Percentiles rank a stretch among this genome's conserved stretches.
These are phyloP conservation scores for Didymella pinodella DNA, from an alignment of 2,329 filamentous ascomycete species.

Conservation along the genomic window DNA sequence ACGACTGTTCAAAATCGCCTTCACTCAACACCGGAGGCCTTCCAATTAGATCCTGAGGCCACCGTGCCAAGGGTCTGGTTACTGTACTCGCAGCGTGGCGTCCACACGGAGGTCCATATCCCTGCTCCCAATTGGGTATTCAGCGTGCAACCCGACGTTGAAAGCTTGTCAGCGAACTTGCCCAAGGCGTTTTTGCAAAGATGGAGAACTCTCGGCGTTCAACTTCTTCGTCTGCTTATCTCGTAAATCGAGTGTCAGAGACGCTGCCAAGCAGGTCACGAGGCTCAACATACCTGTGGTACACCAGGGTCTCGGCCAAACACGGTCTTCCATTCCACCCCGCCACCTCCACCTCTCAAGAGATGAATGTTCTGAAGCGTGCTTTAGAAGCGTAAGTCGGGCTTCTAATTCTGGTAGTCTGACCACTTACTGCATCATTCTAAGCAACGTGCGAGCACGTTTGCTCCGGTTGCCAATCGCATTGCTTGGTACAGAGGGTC, in stretches of 20 bases:
- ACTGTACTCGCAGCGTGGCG: constrained; percentile 20
- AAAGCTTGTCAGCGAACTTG: constrained; percentile 33
- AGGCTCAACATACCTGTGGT: constrained; percentile 27
- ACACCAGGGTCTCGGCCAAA: constrained; percentile 11
- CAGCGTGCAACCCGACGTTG: constrained; percentile 29
- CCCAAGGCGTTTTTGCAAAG: constrained; percentile 30
- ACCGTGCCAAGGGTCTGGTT: constrained; percentile 29
- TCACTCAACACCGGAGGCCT: constrained; percentile 16
- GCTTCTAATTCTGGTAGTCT: not conserved
- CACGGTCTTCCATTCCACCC: constrained; percentile 3
- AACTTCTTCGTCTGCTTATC: constrained; percentile 35
- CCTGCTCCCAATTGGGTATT: constrained; percentile 21
- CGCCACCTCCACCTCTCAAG: constrained; percentile 9
- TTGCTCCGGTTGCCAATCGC: constrained; percentile 6
- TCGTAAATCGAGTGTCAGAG: constrained; percentile 19
- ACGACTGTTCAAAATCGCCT: constrained; percentile 13
- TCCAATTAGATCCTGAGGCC: constrained; percentile 23
- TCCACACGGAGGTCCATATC: constrained; percentile 13
- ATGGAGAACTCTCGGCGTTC: constrained; percentile 25
- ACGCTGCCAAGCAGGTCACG: constrained; percentile 35
- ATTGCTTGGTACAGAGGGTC: not conserved
- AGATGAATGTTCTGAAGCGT: constrained; percentile 13
- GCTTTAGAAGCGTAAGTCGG: constrained; percentile 6
- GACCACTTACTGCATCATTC: constrained; percentile 4
- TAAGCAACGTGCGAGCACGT: constrained; percentile 14